These are phyloP conservation scores for Fusarium gaditjirri DNA, from an alignment of 2,329 filamentous ascomycete species.

Conservation along the genomic window DNA sequence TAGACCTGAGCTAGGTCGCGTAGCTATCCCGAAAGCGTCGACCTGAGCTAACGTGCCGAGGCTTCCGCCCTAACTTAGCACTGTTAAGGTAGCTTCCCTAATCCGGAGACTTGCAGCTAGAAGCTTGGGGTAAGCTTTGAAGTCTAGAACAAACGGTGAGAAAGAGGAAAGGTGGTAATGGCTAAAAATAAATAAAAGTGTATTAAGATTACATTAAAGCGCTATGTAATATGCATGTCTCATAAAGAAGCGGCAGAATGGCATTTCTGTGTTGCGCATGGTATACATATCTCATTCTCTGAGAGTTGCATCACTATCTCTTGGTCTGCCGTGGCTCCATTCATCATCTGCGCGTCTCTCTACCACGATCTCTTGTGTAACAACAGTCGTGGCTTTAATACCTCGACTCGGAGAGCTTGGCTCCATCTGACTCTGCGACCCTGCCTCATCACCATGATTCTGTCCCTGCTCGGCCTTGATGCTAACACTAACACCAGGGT, in stretches of 20 bases:
- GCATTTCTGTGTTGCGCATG: neutral
- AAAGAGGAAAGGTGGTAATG: neutral
- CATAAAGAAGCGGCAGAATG: neutral
- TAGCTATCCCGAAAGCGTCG: neutral
- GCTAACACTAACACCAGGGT: neutral
- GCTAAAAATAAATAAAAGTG: neutral
- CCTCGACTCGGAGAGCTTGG: neutral
- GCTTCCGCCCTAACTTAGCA: neutral
- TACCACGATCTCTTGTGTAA: neutral
- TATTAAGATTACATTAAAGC: neutral
- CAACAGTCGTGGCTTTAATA: slow-evolving; percentile 4
- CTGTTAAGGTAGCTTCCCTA: neutral
- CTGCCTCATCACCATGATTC: neutral
- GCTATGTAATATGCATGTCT: neutral
- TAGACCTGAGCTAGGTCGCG: neutral
- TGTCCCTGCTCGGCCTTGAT: neutral
- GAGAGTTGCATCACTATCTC: neutral
- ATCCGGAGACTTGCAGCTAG: neutral
- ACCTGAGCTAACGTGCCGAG: neutral
- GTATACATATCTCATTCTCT: neutral
- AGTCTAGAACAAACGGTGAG: neutral
- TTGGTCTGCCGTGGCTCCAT: neutral
- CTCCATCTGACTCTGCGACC: neutral
- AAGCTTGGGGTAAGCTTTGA: neutral
- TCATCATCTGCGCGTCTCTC: neutral